Evolutionary conservation across 257 asterid genomes (phyloP).

Genomic region (Gentiana straminea): DNA sequence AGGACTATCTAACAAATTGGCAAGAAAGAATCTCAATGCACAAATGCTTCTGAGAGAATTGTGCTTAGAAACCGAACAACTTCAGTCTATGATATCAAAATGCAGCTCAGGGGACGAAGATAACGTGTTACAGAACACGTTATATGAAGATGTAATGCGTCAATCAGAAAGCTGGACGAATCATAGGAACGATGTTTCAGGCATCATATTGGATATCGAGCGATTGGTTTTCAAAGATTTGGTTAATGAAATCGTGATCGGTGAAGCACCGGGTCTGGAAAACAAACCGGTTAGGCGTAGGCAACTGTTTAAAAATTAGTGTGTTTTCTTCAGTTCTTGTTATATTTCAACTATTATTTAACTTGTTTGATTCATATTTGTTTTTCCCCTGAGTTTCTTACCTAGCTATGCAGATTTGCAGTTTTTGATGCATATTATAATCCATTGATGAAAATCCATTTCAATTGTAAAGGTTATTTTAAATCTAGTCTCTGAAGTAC

Average conservation of each 20-base stretch:
- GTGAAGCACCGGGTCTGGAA: conserved; percentile 43
- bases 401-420: not conserved
- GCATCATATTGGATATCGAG: conserved; percentile 64
- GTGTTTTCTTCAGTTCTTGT: not conserved
- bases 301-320: conserved; percentile 38
- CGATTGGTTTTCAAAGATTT: conserved; percentile 78
- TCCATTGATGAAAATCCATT: not conserved
- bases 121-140: conserved; percentile 43
- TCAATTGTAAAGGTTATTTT: too few species aligned
- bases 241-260: conserved; percentile 66
- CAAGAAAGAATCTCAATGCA: conserved; percentile 36
- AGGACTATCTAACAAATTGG: conserved; percentile 24
- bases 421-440: not conserved
- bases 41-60: conserved; percentile 70
- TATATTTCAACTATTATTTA: not conserved
- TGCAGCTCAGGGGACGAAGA: conserved; percentile 42
- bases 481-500: too few species aligned
- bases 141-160: conserved; percentile 48
- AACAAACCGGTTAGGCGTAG: conserved; percentile 40
- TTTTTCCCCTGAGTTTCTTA: not conserved
- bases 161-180: conserved; percentile 47
- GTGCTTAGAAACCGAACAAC: conserved; percentile 63
- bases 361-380: not conserved
- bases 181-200: conserved; percentile 45
- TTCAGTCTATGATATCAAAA: conserved; percentile 29